Evolutionary conservation across 2,329 filamentous ascomycete genomes (phyloP).

Genomic region (Rhinocladiella mackenziei): DNA sequence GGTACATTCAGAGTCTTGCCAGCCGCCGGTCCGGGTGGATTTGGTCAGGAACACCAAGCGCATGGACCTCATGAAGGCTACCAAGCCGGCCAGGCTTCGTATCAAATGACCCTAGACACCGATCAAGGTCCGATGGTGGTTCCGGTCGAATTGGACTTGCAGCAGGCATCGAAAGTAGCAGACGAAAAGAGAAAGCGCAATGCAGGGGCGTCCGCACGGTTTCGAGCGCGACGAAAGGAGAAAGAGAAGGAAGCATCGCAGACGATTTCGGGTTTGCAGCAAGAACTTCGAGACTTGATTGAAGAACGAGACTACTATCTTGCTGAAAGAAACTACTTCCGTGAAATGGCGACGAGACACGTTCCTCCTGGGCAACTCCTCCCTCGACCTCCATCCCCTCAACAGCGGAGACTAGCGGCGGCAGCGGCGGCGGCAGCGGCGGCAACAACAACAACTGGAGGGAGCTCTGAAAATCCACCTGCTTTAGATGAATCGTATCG

Average conservation of each 20-base stretch:
- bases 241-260: conserved; percentile 69
- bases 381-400: conserved; percentile 29
- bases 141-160: conserved; percentile 56
- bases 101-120: conserved; percentile 34
- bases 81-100: conserved; percentile 28
- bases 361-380: conserved; percentile 26
- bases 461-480: conserved; percentile 9
- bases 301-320: conserved; percentile 71
- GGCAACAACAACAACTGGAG: conserved; percentile 6
- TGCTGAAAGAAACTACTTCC: conserved; percentile 66
- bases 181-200: conserved; percentile 84
- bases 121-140: conserved; percentile 38
- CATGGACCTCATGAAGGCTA: conserved; percentile 25
- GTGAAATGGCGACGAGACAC: conserved; percentile 57
- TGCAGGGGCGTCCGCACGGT: conserved; percentile 77
- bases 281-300: conserved; percentile 63
- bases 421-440: conserved; percentile 1
- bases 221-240: conserved; percentile 76
- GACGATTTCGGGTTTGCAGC: conserved; percentile 65
- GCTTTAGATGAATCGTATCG: conserved; percentile 21
- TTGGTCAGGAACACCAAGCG: conserved; percentile 11
- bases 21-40: conserved; percentile 12
- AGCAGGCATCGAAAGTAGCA: conserved; percentile 74
- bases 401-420: conserved; percentile 10
- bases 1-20: conserved; percentile 11